These are phyloP conservation scores for Colletotrichum incanum DNA, from an alignment of 2,329 filamentous ascomycete genomes.

Conservation along the genomic window DNA sequence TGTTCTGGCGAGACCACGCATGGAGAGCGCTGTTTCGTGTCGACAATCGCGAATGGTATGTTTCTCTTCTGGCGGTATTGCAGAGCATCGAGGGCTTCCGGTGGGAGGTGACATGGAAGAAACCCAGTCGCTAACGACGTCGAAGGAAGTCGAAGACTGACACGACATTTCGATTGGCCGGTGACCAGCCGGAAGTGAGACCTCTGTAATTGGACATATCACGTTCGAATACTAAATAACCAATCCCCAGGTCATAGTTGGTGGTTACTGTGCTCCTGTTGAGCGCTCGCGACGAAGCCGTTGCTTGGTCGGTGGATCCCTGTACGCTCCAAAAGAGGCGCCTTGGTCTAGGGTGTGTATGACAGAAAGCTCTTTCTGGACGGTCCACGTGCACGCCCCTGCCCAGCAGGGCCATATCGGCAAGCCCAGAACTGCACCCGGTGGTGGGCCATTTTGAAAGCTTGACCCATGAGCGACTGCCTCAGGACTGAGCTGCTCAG, in stretches of 20 bases:
- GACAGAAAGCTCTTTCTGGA: neutral
- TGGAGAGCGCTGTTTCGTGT: neutral
- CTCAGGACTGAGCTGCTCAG: too few relatives aligned
- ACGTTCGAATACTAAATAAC: neutral
- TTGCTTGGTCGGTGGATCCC: neutral
- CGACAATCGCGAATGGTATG: neutral
- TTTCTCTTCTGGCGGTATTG: neutral
- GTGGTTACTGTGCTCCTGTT: neutral
- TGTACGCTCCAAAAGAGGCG: slow-evolving; percentile 4
- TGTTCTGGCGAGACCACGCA: neutral
- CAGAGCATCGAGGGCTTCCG: neutral
- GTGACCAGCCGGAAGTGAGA: neutral
- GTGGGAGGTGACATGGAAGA: slow-evolving; percentile 2
- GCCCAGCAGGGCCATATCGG: neutral
- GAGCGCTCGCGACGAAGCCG: neutral
- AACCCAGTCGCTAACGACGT: neutral
- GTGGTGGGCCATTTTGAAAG: neutral
- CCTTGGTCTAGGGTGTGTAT: neutral
- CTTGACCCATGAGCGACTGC: neutral
- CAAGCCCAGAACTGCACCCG: neutral
- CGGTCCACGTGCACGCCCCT: neutral
- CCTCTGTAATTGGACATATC: neutral
- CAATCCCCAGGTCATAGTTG: too few relatives aligned
- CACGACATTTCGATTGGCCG: neutral
- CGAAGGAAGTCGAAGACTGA: neutral